A percentile compares a stretch with the other conserved stretches of the same genome.
These are phyloP conservation scores for Juglanconis juglandina DNA, from an alignment of 2,329 filamentous ascomycete genomes.

Conservation along the genomic window DNA sequence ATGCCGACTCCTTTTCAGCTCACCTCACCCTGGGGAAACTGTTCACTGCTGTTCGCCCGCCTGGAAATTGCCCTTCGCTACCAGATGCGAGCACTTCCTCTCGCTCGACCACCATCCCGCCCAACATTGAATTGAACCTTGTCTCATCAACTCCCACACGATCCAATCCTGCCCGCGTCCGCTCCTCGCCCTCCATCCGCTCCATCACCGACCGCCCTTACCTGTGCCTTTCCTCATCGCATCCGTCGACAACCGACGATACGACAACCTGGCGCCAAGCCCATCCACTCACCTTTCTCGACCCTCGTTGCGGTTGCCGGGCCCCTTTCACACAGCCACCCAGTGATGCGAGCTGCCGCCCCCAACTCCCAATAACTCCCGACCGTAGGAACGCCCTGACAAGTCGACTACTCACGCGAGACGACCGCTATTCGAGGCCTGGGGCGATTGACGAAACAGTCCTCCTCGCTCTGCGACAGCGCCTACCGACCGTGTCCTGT, in stretches of 20 bases:
- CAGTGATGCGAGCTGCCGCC: constrained; percentile 18
- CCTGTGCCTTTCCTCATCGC: too few species aligned
- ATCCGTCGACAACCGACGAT: not conserved
- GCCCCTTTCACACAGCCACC: constrained; percentile 9
- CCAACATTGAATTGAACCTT: not conserved
- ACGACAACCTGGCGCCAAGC: not conserved
- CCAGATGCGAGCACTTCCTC: constrained; percentile 26
- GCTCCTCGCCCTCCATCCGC: constrained; percentile 6
- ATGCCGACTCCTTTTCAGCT: not conserved
- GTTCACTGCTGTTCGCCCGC: constrained; percentile 4
- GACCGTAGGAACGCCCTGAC: constrained; percentile 9
- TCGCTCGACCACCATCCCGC: constrained; percentile 16
- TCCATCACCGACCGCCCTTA: not conserved
- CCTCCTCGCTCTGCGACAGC: constrained; percentile 14
- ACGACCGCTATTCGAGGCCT: constrained; percentile 6
- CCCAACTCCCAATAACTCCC: constrained; percentile 9
- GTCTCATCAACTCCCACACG: constrained; percentile 10
- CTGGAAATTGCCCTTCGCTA: constrained; percentile 30
- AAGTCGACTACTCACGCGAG: constrained; percentile 3
- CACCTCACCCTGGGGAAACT: not conserved
- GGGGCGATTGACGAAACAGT: constrained; percentile 5
- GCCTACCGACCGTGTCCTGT: constrained; percentile 3
- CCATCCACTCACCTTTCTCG: not conserved
- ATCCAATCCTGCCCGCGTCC: constrained; percentile 3
- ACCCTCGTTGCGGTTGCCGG: not conserved